Evolutionary conservation across 2,329 filamentous ascomycete species (phyloP).

Genomic region (Cladosporium sp.): DNA sequence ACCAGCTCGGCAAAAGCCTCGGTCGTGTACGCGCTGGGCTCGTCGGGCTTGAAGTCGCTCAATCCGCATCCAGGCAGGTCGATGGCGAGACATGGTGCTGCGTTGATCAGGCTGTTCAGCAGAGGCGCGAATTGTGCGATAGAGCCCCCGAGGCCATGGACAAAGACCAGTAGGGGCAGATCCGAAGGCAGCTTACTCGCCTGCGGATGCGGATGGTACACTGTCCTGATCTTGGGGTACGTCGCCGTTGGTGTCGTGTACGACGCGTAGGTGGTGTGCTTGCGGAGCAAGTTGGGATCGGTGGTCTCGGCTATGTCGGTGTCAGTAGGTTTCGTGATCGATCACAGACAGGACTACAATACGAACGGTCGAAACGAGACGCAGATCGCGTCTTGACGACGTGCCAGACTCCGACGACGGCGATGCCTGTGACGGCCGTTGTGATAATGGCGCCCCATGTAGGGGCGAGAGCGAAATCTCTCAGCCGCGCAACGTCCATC

Average conservation of each 20-base stretch:
- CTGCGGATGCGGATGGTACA: conserved; percentile 76
- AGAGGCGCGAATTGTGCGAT: conserved; percentile 80
- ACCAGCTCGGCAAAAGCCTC: conserved; percentile 71
- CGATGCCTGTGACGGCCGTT: not conserved
- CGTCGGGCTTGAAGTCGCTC: conserved; percentile 64
- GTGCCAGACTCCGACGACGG: conserved; percentile 1
- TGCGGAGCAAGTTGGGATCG: conserved; percentile 74
- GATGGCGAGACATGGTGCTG: conserved; percentile 78
- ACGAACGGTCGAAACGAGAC: not conserved
- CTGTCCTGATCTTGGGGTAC: conserved; percentile 73
- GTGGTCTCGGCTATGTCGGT: conserved; percentile 33
- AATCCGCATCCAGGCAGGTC: conserved; percentile 87
- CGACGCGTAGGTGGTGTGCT: conserved; percentile 63
- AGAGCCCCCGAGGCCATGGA: conserved; percentile 91
- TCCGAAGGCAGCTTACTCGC: conserved; percentile 70
- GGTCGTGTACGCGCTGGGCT: conserved; percentile 73
- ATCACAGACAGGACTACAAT: not conserved
- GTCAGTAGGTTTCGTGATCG: not conserved
- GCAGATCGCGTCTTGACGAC: not conserved
- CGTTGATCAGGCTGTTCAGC: conserved; percentile 71
- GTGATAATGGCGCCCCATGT: conserved; percentile 1
- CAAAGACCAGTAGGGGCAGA: conserved; percentile 78
- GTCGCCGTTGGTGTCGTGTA: conserved; percentile 66
- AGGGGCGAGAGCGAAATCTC: not conserved
- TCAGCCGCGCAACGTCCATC: not conserved